Evolutionary conservation across 73 alveolate species (phyloP), one percentile per base, ranked within the genome.

Genomic region (Paramecium pentaurelia): DNA sequence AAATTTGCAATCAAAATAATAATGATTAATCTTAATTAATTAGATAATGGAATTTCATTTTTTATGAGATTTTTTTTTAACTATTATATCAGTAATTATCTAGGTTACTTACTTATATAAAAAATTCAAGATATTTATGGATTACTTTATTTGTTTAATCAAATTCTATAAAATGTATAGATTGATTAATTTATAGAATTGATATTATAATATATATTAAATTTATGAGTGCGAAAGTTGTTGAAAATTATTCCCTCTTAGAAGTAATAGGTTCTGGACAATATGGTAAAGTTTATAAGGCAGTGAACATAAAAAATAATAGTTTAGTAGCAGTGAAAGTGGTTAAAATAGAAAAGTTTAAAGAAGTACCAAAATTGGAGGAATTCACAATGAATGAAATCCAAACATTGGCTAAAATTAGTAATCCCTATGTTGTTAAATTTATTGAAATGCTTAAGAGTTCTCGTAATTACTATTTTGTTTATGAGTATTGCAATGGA

Each of bases 311-410:
- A 28, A 77, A 83, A 28, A 89, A 77, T 47, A 71, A 89, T 47
- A 40, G 71, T 22, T 37, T 89, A 7, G 94, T 89, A 2, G 94
- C 94, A 27, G 75, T 89, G 54, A 89, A 89, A 80, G 94, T 83
- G 4, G 94, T 89, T 32, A 89, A 89, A 71, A 60, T 71, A 47
- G 94, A 89, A 9, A 89, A 89, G 14, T 89, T 89, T 60, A 89
- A 71, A 73, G 94, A 89, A 37, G 94, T 89, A 7, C 94, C 94
- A 38, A 89, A 89, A 71, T 71, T 89, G 42, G 92, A 89, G 49
- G 94, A 89, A 73, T 89, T 89, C 34, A 89, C 94, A 44, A 89
- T 89, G 92, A 89, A 89, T 71, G 94, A 89, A 71, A 89, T 89
- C 18, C 60, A 89, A 89, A 89, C 94, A 7, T 38, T 89, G 28